Evolutionary conservation across 805 yeast genomes (phyloP).

Genomic region (Priceomyces medius): DNA sequence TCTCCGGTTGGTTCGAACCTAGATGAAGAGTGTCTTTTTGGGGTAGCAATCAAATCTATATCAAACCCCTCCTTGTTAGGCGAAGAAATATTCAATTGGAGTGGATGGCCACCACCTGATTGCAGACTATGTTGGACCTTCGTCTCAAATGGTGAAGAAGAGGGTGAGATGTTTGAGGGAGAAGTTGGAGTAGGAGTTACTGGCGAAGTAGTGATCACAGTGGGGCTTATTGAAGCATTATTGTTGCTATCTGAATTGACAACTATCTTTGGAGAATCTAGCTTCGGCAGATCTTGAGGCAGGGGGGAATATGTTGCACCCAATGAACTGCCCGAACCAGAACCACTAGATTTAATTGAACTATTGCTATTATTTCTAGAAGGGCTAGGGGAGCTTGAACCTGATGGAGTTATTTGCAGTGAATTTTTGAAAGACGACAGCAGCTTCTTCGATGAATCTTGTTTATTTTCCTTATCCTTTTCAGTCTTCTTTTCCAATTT

Average conservation of each 20-base stretch:
- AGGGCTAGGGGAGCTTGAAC: constrained; percentile 33
- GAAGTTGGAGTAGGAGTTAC: constrained; percentile 14
- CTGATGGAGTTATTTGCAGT: constrained; percentile 13
- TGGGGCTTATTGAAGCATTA: constrained; percentile 9
- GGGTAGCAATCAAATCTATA: constrained; percentile 73
- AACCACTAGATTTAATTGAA: constrained; percentile 21
- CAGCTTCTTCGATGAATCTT: constrained; percentile 16
- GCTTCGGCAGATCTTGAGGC: constrained; percentile 18
- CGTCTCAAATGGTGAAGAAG: constrained; percentile 7
- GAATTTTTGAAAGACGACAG: constrained; percentile 11
- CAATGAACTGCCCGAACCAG: constrained; percentile 5
- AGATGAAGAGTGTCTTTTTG: constrained; percentile 89
- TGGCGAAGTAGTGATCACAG: constrained; percentile 18
- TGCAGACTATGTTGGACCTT: constrained; percentile 20
- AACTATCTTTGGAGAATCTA: constrained; percentile 22
- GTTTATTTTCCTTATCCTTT: constrained; percentile 26
- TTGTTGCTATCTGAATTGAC: constrained; percentile 14
- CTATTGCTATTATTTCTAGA: constrained; percentile 30
- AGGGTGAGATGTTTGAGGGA: constrained; percentile 5
- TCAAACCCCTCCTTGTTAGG: constrained; percentile 68
- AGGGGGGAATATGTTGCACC: constrained; percentile 8
- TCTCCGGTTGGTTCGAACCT: constrained; percentile 75
- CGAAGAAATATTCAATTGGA: constrained; percentile 43
- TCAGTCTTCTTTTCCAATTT: constrained; percentile 34
- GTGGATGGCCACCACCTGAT: constrained; percentile 13